Percentiles rank a stretch among this genome's conserved stretches.
Evolutionary conservation across 192 early-diverging fungal genomes (phyloP).

Genomic region (Umbelopsis isabellina): DNA sequence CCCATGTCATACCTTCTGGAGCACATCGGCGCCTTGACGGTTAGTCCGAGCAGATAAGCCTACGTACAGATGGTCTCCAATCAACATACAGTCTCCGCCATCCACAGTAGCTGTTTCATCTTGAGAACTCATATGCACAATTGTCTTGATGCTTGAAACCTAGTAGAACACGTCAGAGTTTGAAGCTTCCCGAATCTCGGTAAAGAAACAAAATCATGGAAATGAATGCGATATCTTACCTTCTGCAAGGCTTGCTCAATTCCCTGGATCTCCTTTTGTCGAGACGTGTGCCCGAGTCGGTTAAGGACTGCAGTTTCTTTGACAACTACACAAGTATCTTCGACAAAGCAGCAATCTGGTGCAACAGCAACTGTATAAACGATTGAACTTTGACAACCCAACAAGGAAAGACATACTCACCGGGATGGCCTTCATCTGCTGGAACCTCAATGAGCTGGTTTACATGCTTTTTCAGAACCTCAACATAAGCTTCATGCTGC

Average conservation of each 20-base stretch:
- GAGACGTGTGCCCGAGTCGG: conserved; percentile 34
- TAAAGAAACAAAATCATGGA: neutral
- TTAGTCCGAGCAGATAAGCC: conserved; percentile 47
- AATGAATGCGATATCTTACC: neutral
- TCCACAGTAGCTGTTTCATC: conserved; percentile 31
- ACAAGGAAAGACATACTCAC: neutral
- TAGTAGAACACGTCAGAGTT: neutral
- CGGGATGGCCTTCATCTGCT: conserved; percentile 35
- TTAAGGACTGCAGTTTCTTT: conserved; percentile 35
- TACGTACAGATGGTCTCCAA: conserved; percentile 38
- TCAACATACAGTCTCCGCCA: conserved; percentile 45
- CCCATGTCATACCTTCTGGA: conserved; percentile 24
- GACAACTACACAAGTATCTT: conserved; percentile 42
- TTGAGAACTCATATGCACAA: conserved; percentile 29
- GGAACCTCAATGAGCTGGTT: conserved; percentile 15
- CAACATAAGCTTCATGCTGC: conserved; percentile 39
- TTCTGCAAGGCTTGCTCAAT: conserved; percentile 14
- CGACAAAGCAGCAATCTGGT: conserved; percentile 47
- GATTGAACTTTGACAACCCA: neutral
- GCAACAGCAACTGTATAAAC: neutral
- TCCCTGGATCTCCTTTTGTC: conserved; percentile 29
- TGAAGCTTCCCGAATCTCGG: neutral
- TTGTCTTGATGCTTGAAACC: neutral
- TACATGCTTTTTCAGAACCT: conserved; percentile 2
- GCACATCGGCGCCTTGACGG: conserved; percentile 30